Conservation (phyloP, 2,329 filamentous ascomycete genomes). For the Colletotrichum phormii region DNA sequence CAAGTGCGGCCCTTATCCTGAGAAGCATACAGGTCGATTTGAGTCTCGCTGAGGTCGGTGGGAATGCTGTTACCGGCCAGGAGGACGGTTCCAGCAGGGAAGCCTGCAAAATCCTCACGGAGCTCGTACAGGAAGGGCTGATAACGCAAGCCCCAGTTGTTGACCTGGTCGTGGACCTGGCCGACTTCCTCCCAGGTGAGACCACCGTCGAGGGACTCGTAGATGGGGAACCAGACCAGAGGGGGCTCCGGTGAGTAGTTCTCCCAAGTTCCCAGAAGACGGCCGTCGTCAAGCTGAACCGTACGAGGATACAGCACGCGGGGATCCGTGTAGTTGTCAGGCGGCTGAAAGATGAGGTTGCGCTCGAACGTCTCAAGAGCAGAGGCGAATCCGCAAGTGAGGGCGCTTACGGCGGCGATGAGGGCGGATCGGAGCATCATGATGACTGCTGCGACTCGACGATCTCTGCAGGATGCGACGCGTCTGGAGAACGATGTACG, state of each 20-base stretch:
- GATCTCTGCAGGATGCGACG: slow-evolving; percentile 16
- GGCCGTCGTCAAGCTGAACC: slow-evolving; percentile 56
- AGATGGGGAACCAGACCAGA: slow-evolving; percentile 66
- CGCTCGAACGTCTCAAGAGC: slow-evolving; percentile 39
- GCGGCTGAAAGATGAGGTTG: slow-evolving; percentile 55
- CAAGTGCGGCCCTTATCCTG: slow-evolving; percentile 71
- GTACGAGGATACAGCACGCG: slow-evolving; percentile 57
- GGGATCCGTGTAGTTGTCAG: slow-evolving; percentile 56
- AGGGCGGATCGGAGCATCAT: slow-evolving; percentile 36
- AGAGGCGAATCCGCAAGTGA: slow-evolving; percentile 27
- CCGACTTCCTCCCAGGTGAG: slow-evolving; percentile 73
- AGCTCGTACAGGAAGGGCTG: slow-evolving; percentile 77
- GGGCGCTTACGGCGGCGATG: slow-evolving; percentile 22
- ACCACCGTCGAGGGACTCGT: slow-evolving; percentile 64
- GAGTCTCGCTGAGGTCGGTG: slow-evolving; percentile 68
- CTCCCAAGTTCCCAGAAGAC: slow-evolving; percentile 65
- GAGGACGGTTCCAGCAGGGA: slow-evolving; percentile 71
- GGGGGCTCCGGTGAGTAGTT: slow-evolving; percentile 69
- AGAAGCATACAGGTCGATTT: slow-evolving; percentile 77
- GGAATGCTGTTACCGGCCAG: slow-evolving; percentile 71
- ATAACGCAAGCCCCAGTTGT: slow-evolving; percentile 74
- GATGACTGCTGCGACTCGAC: slow-evolving; percentile 4
- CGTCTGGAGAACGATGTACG: not conserved
- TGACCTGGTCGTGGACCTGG: slow-evolving; percentile 71
- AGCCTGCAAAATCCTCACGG: slow-evolving; percentile 66